phyloP scores from a whole-genome alignment of 2,329 filamentous ascomycete genomes.

The Emmonsia crescens region DNA sequence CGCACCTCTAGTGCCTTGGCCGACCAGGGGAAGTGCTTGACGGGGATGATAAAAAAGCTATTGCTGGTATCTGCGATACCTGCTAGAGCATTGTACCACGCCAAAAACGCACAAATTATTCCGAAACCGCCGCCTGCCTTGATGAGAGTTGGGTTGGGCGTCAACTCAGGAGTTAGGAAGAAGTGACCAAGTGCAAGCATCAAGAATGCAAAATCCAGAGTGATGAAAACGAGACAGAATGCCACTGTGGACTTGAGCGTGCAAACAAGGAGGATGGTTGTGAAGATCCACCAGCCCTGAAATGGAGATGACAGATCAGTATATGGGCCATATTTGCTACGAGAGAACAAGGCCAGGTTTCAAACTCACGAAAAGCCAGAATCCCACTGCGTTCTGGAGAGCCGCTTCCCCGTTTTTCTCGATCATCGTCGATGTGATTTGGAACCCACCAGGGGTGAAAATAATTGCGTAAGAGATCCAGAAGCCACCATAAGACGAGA shows the following conservation, averaged over 20 bases:
- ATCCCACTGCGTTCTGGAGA: conserved; percentile 53
- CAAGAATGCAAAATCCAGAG: conserved; percentile 64
- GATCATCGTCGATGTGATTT: conserved; percentile 42
- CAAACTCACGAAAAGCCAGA: conserved; percentile 54
- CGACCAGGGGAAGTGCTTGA: conserved; percentile 92
- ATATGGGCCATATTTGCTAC: background rate
- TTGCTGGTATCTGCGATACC: conserved; percentile 60
- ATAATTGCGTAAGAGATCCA: conserved; percentile 69
- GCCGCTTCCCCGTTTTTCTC: conserved; percentile 24
- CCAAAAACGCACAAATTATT: conserved; percentile 67
- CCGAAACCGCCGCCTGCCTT: conserved; percentile 70
- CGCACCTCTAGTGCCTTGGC: conserved; percentile 58
- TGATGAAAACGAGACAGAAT: conserved; percentile 68
- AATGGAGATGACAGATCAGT: conserved; percentile 6
- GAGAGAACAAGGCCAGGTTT: background rate
- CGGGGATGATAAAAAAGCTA: conserved; percentile 88
- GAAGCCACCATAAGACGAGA: conserved; percentile 75
- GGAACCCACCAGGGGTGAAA: conserved; percentile 56
- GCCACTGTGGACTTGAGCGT: conserved; percentile 67
- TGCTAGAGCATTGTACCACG: conserved; percentile 79
- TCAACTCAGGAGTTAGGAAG: conserved; percentile 36
- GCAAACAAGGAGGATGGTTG: conserved; percentile 59
- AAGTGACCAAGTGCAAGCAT: conserved; percentile 57
- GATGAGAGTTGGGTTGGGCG: conserved; percentile 41
- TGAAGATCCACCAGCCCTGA: conserved; percentile 77